These are phyloP conservation scores for Atractiella rhizophila DNA, from an alignment of 768 basidiomycete genomes.

Conservation along the genomic window DNA sequence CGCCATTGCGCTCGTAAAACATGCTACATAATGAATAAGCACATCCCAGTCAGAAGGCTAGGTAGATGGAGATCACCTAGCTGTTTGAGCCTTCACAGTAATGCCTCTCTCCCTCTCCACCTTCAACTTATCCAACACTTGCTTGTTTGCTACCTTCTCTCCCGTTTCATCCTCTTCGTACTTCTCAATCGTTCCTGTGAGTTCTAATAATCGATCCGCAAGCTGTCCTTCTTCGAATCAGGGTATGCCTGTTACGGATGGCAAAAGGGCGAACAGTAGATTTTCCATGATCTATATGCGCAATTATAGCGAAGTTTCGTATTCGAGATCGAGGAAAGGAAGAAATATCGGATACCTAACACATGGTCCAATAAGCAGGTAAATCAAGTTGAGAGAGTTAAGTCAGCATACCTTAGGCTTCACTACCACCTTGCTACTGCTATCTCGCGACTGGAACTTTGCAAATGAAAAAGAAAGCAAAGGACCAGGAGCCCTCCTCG, in stretches of 20 bases:
- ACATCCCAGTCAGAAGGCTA: not conserved
- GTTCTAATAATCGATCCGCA: conserved; percentile 26
- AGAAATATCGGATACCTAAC: not conserved
- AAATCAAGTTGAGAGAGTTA: no score
- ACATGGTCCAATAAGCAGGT: no score
- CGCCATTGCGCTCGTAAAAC: conserved; percentile 35
- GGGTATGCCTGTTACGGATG: not conserved
- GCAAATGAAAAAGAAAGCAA: no score
- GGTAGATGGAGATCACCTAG: conserved; percentile 30
- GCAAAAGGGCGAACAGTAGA: conserved; percentile 1
- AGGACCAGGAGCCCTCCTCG: no score
- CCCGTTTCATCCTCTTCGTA: conserved; percentile 26
- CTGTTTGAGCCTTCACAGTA: conserved; percentile 92
- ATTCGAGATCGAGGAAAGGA: not conserved
- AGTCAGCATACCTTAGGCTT: no score
- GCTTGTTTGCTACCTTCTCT: conserved; percentile 42
- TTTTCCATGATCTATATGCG: conserved; percentile 48
- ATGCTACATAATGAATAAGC: conserved; percentile 31
- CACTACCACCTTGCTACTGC: no score
- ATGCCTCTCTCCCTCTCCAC: conserved; percentile 93
- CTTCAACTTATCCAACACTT: conserved; percentile 77
- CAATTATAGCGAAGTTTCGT: conserved; percentile 3
- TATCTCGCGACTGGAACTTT: no score
- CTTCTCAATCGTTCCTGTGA: conserved; percentile 52
- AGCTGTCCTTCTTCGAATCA: conserved; percentile 9